Conservation (phyloP, 2,329 filamentous ascomycete genomes). For the Blumeriella jaapii region DNA sequence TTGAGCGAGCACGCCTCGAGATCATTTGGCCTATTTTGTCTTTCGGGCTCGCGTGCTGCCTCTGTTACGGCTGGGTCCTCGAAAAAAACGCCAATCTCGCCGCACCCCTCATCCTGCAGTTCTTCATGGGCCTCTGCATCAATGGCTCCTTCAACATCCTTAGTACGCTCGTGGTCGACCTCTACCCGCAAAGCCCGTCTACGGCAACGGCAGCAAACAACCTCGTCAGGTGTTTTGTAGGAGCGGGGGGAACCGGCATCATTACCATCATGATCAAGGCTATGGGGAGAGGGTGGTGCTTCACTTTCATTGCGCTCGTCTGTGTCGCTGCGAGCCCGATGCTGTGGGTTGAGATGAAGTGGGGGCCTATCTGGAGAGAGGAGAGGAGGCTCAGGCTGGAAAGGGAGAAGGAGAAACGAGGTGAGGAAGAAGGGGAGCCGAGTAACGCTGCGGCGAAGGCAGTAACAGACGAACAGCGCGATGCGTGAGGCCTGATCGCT, state of each 20-base stretch:
- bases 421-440: no score
- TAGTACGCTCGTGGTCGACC: conserved; percentile 51
- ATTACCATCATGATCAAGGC: conserved; percentile 45
- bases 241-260: conserved; percentile 46
- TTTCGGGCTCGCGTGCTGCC: conserved; percentile 40
- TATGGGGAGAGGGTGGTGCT: conserved; percentile 52
- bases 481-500: no score
- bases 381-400: conserved; percentile 34
- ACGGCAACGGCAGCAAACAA: conserved; percentile 55
- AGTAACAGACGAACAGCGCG: no score
- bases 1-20: conserved; percentile 36
- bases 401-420: conserved; percentile 21
- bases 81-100: conserved; percentile 39
- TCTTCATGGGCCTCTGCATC: conserved; percentile 44
- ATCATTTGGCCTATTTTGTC: conserved; percentile 42
- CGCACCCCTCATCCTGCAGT: conserved; percentile 42
- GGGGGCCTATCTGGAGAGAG: conserved; percentile 40
- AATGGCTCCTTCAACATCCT: conserved; percentile 53
- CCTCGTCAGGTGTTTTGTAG: conserved; percentile 48
- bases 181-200: conserved; percentile 48
- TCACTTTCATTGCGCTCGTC: conserved; percentile 44
- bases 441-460: no score
- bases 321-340: conserved; percentile 37
- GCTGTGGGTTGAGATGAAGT: conserved; percentile 37
- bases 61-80: conserved; percentile 47